Percentiles rank a stretch among this genome's conserved stretches.
phyloP scores from a whole-genome alignment of 2,329 filamentous ascomycete species.

The Diaporthe aspalathi region DNA sequence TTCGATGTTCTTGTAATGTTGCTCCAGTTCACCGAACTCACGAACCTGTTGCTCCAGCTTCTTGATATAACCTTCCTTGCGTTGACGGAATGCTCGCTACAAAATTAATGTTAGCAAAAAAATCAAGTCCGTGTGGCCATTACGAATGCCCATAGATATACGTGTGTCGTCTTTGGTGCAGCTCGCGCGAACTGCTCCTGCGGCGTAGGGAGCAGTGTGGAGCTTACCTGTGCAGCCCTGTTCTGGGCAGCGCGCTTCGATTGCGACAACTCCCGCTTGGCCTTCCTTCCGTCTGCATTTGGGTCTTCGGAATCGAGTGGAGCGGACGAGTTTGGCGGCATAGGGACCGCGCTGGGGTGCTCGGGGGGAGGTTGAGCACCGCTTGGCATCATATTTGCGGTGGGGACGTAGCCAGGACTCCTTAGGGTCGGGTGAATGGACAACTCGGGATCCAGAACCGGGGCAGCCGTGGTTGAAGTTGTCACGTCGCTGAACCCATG shows the following conservation, averaged over 20 bases:
- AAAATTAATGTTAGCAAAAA: constrained; percentile 7
- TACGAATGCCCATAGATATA: not conserved
- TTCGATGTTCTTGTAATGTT: constrained; percentile 83
- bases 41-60: constrained; percentile 95
- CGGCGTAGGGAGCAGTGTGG: constrained; percentile 30
- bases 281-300: constrained; percentile 72
- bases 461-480: constrained; percentile 49
- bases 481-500: constrained; percentile 60
- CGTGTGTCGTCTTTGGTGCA: constrained; percentile 44
- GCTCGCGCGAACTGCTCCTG: constrained; percentile 10
- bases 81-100: constrained; percentile 94
- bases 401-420: constrained; percentile 44
- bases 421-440: constrained; percentile 63
- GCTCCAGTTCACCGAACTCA: constrained; percentile 80
- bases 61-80: constrained; percentile 98
- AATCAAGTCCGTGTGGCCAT: not conserved
- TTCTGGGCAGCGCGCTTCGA: constrained; percentile 98
- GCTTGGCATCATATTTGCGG: constrained; percentile 50
- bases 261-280: constrained; percentile 91
- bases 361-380: constrained; percentile 44
- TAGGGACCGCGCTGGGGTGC: constrained; percentile 46
- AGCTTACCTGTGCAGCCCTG: constrained; percentile 89
- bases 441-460: constrained; percentile 54
- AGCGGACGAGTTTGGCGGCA: constrained; percentile 45
- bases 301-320: constrained; percentile 44